These are phyloP conservation scores for Benincasa hispida DNA, from an alignment of 306 rosid genomes.

Conservation along the genomic window DNA sequence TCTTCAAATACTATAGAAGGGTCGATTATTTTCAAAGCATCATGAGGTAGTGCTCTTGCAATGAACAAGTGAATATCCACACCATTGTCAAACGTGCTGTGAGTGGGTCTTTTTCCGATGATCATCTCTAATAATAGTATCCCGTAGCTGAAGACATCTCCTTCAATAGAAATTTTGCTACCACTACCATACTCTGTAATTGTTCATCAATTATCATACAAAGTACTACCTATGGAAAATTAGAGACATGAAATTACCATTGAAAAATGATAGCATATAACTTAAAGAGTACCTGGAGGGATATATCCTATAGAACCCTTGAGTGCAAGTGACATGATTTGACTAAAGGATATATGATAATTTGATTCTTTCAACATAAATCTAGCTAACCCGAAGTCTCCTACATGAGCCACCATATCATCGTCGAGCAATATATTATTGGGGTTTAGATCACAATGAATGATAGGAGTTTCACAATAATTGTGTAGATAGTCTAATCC, in stretches of 20 bases:
- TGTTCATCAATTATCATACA: background rate
- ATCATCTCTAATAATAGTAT: slow-evolving; percentile 16
- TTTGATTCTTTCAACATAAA: slow-evolving; percentile 6
- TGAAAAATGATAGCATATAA: background rate
- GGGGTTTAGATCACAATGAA: slow-evolving; percentile 31
- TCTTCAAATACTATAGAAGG: slow-evolving; percentile 15
- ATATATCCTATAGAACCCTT: slow-evolving; percentile 25
- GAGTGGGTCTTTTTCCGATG: slow-evolving; percentile 14
- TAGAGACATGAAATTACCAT: no score
- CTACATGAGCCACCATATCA: slow-evolving; percentile 19
- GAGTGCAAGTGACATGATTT: background rate
- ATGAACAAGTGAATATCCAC: slow-evolving; percentile 12
- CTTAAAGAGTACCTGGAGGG: slow-evolving; percentile 22
- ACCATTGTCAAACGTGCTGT: slow-evolving; percentile 10
- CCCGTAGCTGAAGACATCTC: slow-evolving; percentile 26
- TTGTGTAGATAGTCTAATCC: slow-evolving; percentile 26
- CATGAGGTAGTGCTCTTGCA: no score
- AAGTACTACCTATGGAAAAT: no score
- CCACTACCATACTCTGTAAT: slow-evolving; percentile 19
- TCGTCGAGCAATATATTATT: slow-evolving; percentile 17
- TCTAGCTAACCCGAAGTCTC: slow-evolving; percentile 15
- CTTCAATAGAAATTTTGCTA: slow-evolving; percentile 5
- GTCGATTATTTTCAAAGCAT: slow-evolving; percentile 24
- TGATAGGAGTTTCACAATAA: slow-evolving; percentile 13
- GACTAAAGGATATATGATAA: background rate